These are phyloP conservation scores for Russula vinacea DNA, from an alignment of 768 basidiomycete genomes.

Conservation along the genomic window DNA sequence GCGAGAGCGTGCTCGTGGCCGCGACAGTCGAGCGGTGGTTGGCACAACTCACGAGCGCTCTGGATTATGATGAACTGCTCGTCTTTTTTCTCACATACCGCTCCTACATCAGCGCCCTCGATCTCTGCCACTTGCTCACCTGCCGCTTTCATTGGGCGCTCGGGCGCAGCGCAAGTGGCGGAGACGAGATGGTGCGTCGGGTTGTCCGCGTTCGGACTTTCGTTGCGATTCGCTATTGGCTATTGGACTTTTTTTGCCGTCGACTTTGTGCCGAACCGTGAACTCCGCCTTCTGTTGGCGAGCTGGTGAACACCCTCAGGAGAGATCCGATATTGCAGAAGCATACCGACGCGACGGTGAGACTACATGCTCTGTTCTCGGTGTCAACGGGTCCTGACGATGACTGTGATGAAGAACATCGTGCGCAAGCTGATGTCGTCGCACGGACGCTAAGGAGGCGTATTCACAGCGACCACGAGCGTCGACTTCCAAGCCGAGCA, in stretches of 20 bases:
- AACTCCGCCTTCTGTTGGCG: conserved; percentile 67
- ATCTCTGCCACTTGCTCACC: conserved; percentile 78
- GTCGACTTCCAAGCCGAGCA: conserved; percentile 39
- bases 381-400: conserved; percentile 20
- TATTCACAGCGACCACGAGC: conserved; percentile 38
- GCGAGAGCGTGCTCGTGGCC: conserved; percentile 64
- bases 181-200: conserved; percentile 68
- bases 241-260: conserved; percentile 86
- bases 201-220: conserved; percentile 88
- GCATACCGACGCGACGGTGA: conserved; percentile 68
- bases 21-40: conserved; percentile 94
- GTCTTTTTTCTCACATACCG: conserved; percentile 93
- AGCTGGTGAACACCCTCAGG: conserved; percentile 73
- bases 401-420: conserved; percentile 52
- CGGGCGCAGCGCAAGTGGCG: conserved; percentile 44
- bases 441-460: conserved; percentile 75
- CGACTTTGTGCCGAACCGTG: conserved; percentile 81
- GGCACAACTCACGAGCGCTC: conserved; percentile 81
- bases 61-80: conserved; percentile 82
- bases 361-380: conserved; percentile 33
- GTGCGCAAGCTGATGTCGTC: conserved; percentile 81
- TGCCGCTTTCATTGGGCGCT: conserved; percentile 90
- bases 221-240: conserved; percentile 86
- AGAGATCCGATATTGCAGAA: conserved; percentile 66
- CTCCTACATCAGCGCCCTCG: conserved; percentile 73